Conservation (phyloP, 352 stramenopile genomes). For the Globisporangium echinulatum region DNA sequence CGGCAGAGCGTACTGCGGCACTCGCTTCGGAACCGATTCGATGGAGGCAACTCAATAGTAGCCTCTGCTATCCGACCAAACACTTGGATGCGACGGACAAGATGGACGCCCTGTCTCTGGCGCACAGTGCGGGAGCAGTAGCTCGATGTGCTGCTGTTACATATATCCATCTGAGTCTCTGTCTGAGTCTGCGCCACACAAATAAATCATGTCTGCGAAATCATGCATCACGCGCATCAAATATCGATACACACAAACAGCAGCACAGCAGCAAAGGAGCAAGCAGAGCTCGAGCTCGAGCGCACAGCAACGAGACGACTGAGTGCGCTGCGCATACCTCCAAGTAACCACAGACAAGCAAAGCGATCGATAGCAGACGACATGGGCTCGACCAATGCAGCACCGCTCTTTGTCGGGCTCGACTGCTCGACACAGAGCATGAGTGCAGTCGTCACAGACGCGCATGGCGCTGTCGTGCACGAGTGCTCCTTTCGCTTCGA, state of each 20-base stretch:
- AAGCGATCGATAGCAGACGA: neutral
- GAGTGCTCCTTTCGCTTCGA: conserved; percentile 70
- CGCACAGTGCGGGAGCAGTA: too few relatives aligned
- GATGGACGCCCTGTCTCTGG: neutral
- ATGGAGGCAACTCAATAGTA: neutral
- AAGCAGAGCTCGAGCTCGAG: too few relatives aligned
- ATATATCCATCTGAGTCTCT: too few relatives aligned
- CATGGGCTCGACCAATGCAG: neutral
- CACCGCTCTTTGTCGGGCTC: conserved; percentile 47
- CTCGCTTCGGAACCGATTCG: neutral
- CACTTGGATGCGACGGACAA: neutral
- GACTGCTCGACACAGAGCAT: conserved; percentile 87
- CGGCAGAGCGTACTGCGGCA: neutral
- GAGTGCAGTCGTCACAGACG: conserved; percentile 55
- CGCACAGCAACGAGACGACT: too few relatives aligned
- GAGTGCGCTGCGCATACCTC: too few relatives aligned
- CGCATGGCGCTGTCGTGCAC: conserved; percentile 27
- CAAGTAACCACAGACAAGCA: neutral
- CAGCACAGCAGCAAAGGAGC: too few relatives aligned
- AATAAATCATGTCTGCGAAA: too few relatives aligned
- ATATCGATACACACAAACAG: too few relatives aligned
- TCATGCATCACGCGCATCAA: too few relatives aligned
- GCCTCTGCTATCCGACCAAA: neutral
- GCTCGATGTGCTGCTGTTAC: too few relatives aligned
- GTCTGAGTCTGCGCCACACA: too few relatives aligned